Base-by-base conservation (phyloP, 768 basidiomycete species). In the Bullera alba region DNA sequence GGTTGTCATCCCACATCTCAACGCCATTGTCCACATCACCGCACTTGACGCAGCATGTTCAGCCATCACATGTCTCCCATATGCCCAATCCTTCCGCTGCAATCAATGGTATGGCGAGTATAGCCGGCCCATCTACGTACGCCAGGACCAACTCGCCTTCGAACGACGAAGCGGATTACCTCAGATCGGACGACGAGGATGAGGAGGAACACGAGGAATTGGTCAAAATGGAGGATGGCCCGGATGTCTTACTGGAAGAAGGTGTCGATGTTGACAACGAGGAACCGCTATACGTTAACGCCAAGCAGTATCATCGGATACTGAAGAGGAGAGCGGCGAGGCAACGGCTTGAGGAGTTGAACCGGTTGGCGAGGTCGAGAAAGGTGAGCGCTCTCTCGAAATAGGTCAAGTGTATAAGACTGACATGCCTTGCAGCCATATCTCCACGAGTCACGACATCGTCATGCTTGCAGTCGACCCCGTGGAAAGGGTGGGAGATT, bases 221-320 rank as follows among this genome's bases (percentile, higher is more conserved):
- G 10, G 14, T 43, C 42, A 25, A 43, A 19, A 21, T 43, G 23
- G n/a, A 53, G 4, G 27, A 29, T 15, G 46, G 35, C 19, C 36
- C 46, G 10, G 54, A 42, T 35, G 63, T 42, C 22, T 30, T 15
- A 22, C 23, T 25, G 6, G 42, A 28, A 28, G 42, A 12, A 43
- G 42, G 30, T 8, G 32, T 8, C 17, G 51, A 53, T 4, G 62
- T 53, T 51, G 78, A 87, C 62, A 92, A 96, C 75, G 91, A 96
- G 57, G 93, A 99, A 72, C 93, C 95, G 23, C 83, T 99, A 60
- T 96, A 96, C 75, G 95, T 99, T 52, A 99, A 99, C 64, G 93
- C 95, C 53, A 99, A 99, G 71, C 95, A 99, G 75, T 99, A 97
- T 72, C 90, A 92, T 64, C 87, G 95, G 69, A 97, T 99, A 65